These are phyloP conservation scores for Dactylellina leptospora DNA, from an alignment of 2,329 filamentous ascomycete species.

Conservation along the genomic window DNA sequence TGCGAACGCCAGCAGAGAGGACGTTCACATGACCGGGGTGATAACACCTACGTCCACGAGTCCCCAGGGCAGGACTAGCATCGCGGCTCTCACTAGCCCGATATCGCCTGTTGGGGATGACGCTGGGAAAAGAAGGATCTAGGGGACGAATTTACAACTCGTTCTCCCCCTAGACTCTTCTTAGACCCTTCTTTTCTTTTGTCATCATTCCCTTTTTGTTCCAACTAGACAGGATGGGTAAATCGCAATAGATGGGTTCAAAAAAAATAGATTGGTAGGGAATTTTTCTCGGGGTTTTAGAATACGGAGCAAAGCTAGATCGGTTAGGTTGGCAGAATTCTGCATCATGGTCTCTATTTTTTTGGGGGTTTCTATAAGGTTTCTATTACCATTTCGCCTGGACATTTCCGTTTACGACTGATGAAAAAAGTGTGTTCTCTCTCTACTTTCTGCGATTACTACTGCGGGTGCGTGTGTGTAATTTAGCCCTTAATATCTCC, in stretches of 20 bases:
- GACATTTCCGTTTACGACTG: background rate
- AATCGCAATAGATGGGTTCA: constrained; percentile 36
- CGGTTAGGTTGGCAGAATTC: constrained; percentile 31
- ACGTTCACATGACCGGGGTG: constrained; percentile 42
- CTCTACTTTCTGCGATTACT: background rate
- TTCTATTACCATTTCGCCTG: background rate
- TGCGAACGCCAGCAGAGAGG: constrained; percentile 33
- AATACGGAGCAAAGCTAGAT: constrained; percentile 50
- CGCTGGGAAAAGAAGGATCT: background rate
- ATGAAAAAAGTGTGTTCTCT: background rate
- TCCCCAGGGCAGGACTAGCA: constrained; percentile 41
- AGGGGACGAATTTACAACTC: background rate
- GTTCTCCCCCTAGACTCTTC: background rate
- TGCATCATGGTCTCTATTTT: constrained; percentile 5
- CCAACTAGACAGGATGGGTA: constrained; percentile 23
- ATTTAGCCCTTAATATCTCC: no score
- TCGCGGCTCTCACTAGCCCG: constrained; percentile 41
- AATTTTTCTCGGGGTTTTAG: constrained; percentile 19
- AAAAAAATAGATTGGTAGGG: constrained; percentile 25
- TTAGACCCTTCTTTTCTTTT: constrained; percentile 8
- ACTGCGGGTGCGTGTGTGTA: no score
- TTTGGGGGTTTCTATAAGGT: constrained; percentile 1
- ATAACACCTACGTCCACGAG: constrained; percentile 1
- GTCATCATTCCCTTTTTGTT: constrained; percentile 20
- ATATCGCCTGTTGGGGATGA: constrained; percentile 10